These are phyloP conservation scores for Neoboletus magnificus DNA, from an alignment of 768 basidiomycete species.

Conservation along the genomic window DNA sequence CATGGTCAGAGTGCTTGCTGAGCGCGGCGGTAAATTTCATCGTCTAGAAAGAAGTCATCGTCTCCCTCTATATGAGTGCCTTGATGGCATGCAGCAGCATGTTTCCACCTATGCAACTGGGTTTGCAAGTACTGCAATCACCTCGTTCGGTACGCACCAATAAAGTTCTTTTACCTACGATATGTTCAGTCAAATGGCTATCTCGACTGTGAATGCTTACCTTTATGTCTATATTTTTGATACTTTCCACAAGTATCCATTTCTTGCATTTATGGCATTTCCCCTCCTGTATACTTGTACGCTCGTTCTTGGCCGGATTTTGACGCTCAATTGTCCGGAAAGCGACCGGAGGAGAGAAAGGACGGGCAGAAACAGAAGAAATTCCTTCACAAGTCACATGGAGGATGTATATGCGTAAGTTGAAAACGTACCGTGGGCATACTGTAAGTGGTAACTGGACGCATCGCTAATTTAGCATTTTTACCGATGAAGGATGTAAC, in stretches of 20 bases:
- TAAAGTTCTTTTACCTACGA: constrained; percentile 66
- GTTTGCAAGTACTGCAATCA: background rate
- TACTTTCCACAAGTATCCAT: constrained; percentile 71
- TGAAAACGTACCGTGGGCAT: constrained; percentile 57
- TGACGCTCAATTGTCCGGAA: constrained; percentile 50
- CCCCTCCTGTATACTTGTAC: constrained; percentile 57
- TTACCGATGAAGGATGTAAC: constrained; percentile 5
- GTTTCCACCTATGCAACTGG: constrained; percentile 64
- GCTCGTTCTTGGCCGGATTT: constrained; percentile 57
- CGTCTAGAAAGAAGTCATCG: constrained; percentile 52
- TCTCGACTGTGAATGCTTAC: constrained; percentile 29
- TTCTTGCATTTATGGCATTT: constrained; percentile 73
- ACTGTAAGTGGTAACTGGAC: constrained; percentile 78
- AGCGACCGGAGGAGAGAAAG: constrained; percentile 73
- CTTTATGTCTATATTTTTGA: constrained; percentile 74
- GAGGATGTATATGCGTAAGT: background rate
- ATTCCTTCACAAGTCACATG: constrained; percentile 47
- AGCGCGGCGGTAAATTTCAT: constrained; percentile 39
- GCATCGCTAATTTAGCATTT: constrained; percentile 4
- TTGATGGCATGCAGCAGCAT: constrained; percentile 74
- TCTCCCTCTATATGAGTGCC: constrained; percentile 55
- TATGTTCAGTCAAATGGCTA: background rate
- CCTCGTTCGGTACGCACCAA: constrained; percentile 50
- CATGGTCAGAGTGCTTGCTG: constrained; percentile 10
- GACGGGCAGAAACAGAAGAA: constrained; percentile 60